Evolutionary conservation across 345 rosid species (phyloP), one percentile per base, ranked within the genome.

Genomic region (Rhodamnia rubescens): DNA sequence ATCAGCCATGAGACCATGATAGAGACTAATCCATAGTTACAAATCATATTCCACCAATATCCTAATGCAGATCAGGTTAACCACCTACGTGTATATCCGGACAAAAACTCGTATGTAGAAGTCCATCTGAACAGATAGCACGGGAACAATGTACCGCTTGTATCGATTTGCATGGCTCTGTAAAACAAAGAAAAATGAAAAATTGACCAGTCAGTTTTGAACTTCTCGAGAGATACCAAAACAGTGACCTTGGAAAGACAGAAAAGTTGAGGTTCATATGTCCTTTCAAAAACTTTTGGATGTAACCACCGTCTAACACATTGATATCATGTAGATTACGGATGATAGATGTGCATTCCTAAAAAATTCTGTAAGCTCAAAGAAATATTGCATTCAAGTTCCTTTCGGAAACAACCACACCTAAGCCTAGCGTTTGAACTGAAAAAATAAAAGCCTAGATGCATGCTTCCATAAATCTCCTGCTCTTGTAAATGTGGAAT

Each of bases 131-230:
- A 96, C 99, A 54, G 99, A 95, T 26, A 98, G 90, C 84, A 98
- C 95, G 55, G 99, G 99, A 89, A 95, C 97, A 88, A 98, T 96
- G 86, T 96, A 98, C 42, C 99, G 97, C 85, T 94, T 98, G 92
- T 98, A 96, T 57, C 99, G 96, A 90, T 98, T 98, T 47, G 99
- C 99, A 92, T 98, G 99, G 91, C 99, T 93, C 99, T 98, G 95
- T 88, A 82, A 55, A 84, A 86, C 32, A 49, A 27, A 69, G 16
- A 7, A 84, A 82, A 84, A 88, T 84, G 52, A 57, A 78, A 40
- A 42, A 40, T 83, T 59, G 52, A 81, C 59, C 32, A 81, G 81
- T 54, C 74, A 53, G 56, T 64, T 83, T 36, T 22, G 10, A 53
- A 22, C 26, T 49, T 51, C 15, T 53, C 84, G 29, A 51, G 50